Base-by-base conservation (phyloP, 495 filamentous ascomycete species). In the Trichoderma virens region DNA sequence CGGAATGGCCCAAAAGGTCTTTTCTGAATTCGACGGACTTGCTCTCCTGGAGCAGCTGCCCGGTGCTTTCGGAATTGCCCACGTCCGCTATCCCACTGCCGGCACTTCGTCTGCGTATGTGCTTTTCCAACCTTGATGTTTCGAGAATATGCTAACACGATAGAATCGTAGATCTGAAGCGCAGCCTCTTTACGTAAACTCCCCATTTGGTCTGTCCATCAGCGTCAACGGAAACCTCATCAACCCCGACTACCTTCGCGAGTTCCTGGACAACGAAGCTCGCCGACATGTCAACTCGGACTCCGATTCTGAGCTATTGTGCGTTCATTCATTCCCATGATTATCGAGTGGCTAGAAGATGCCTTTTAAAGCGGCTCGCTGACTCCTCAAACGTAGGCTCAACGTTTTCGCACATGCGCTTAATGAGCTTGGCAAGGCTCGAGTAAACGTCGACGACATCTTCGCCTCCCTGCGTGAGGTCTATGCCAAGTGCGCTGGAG, bases 271-370 rank as follows among this genome's bases (percentile, higher is more conserved):
- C 69, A 78, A 88, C 67, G 91, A 93, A 66, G 94, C 91, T 5
- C 93, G 95, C 75, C 83, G 94, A 68, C 94, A 98, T 73, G 93
- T 98, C 76, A 98, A 98, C 77, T 96, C 94, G 30, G 92, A 98
- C 65, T 92, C 88, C 63, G 94, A 98, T 74, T 92, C 89, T 69
- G 94, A 98, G 79, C 75, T 95, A 23, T 64, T 73, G 67, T 72
- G 61, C 25, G 66, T 39, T 25, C 9, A 13, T 41, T 5, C 59
- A 5, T 6, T 64, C 41, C 30, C 61, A 25, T 27, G 31, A 14
- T 0, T 4, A 2, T 39, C 11, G 14, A 11, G 6, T 35, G 34
- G 34, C 13, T 35, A 13, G 34, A 35, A 7, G 34, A 7, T 13
- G 13, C 34, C 13, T 13, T 61, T 23, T 2, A n/a, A 18, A n/a